Conservation (phyloP, 208 protist species). For the Leptomonas seymouri region DNA sequence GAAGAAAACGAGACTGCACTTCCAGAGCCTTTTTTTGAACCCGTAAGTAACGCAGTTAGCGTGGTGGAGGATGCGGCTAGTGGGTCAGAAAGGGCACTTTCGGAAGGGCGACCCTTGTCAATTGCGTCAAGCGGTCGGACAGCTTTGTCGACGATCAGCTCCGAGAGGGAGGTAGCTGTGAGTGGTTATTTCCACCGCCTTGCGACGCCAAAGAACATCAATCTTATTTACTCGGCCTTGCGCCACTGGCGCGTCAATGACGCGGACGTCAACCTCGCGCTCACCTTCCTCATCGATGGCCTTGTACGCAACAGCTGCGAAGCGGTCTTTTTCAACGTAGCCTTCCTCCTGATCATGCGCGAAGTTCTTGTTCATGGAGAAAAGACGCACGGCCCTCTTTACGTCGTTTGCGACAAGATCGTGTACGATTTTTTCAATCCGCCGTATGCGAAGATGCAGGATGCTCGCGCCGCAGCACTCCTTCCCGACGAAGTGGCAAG, state of each 20-base stretch:
- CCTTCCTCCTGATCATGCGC: slow-evolving; percentile 75
- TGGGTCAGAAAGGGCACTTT: slow-evolving; percentile 15
- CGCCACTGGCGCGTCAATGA: slow-evolving; percentile 81
- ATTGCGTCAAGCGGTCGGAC: slow-evolving; percentile 43
- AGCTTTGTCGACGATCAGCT: slow-evolving; percentile 54
- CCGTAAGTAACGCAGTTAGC: neutral
- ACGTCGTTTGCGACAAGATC: slow-evolving; percentile 78
- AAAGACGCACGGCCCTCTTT: slow-evolving; percentile 69
- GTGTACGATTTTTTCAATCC: slow-evolving; percentile 90
- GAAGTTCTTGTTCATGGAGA: slow-evolving; percentile 74
- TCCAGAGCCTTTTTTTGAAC: slow-evolving; percentile 8
- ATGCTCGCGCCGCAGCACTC: slow-evolving; percentile 32
- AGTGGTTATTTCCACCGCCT: slow-evolving; percentile 73
- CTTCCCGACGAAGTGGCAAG: slow-evolving; percentile 33
- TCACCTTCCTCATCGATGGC: slow-evolving; percentile 74
- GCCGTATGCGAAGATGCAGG: slow-evolving; percentile 55
- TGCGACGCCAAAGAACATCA: slow-evolving; percentile 63
- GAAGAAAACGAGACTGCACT: neutral
- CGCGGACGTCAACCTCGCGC: slow-evolving; percentile 77
- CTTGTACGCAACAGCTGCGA: slow-evolving; percentile 57
- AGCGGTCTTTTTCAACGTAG: slow-evolving; percentile 73
- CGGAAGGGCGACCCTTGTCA: slow-evolving; percentile 34
- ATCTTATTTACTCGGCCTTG: slow-evolving; percentile 68
- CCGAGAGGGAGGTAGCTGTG: slow-evolving; percentile 78
- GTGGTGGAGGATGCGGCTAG: slow-evolving; percentile 14